Conservation (phyloP, 306 rosid genomes). For the Fragaria iinumae region DNA sequence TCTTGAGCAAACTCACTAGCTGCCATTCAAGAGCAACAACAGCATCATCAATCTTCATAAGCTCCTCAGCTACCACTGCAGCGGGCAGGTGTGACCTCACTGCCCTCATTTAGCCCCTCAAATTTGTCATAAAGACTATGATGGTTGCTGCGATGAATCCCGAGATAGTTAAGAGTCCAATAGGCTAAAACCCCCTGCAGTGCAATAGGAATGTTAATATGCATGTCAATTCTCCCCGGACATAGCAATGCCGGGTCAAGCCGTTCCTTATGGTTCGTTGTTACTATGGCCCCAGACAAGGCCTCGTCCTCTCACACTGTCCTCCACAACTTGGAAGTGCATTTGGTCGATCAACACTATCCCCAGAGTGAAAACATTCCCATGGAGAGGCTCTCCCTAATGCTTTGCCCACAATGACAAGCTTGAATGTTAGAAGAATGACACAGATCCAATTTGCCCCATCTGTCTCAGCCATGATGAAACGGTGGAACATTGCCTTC, state of each 20-base stretch:
- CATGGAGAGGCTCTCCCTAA: too few relatives aligned
- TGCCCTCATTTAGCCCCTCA: constrained; percentile 28
- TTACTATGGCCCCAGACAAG: too few relatives aligned
- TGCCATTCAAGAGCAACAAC: constrained; percentile 21
- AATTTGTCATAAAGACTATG: constrained; percentile 18
- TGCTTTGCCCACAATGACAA: too few relatives aligned
- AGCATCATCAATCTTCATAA: constrained; percentile 41
- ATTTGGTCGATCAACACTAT: too few relatives aligned
- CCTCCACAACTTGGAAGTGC: too few relatives aligned
- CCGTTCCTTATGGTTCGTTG: constrained; percentile 39
- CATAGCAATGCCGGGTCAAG: constrained; percentile 49
- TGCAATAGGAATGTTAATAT: constrained; percentile 53
- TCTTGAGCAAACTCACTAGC: constrained; percentile 27
- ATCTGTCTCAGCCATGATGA: too few relatives aligned
- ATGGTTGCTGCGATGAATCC: constrained; percentile 15
- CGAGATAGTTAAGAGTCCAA: constrained; percentile 45
- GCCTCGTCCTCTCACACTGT: too few relatives aligned
- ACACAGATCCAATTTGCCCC: too few relatives aligned
- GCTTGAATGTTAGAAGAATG: too few relatives aligned
- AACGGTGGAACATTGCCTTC: too few relatives aligned
- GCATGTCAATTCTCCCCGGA: constrained; percentile 63
- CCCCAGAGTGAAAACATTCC: too few relatives aligned
- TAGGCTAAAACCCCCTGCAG: background rate
- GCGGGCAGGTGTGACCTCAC: constrained; percentile 37
- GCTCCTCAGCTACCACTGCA: constrained; percentile 39